Evolutionary conservation across 2,329 filamentous ascomycete species (phyloP), one percentile per base, ranked within the genome.

Genomic region (Scortechinia acanthostroma): DNA sequence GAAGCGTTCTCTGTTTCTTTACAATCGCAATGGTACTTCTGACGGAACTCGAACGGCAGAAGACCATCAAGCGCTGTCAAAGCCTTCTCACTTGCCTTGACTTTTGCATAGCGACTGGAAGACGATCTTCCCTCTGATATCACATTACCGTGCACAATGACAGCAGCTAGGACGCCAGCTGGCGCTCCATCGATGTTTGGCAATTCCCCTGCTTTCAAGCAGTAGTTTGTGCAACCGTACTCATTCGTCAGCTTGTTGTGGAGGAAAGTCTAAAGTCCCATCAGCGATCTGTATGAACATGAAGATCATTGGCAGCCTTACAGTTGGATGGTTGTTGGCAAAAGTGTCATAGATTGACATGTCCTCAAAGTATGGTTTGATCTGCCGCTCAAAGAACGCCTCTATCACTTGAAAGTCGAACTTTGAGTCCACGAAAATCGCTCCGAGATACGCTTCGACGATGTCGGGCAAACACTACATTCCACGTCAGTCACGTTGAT

Each of bases 331-430:
- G 23, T 86, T 86, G 54, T 85, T 88, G 2, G 89, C 90, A 59
- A 88, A 96, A 0, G 78, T 79, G 60, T 97, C 90, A 61, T 95
- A 96, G 30, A 93, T 74, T 2, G 73, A 69, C 82, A 97, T 95
- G 61, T 96, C 85, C 44, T 76, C 70, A 59, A 97, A 97, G 65
- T 82, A 95, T 2, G 80, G 82, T 46, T 75, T 73, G 46, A 97
- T 76, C 50, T 91, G 80, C 14, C 55, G 59, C n/a, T 78, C 64
- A 62, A 95, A 96, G 65, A 98, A 97, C 0, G 59, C 58, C 50
- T 86, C 78, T 1, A 97, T 85, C 16, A 81, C 71, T 13, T 61
- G 60, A 61, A 85, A 96, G 56, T 93, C 68, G 64, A 91, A 97
- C 42, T 74, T 70, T 0, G 88, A 86, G 62, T 98, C 93, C 10